Evolutionary conservation across 2,329 filamentous ascomycete genomes (phyloP), one percentile per base, ranked within the genome.

Genomic region (Aspergillus awamori): DNA sequence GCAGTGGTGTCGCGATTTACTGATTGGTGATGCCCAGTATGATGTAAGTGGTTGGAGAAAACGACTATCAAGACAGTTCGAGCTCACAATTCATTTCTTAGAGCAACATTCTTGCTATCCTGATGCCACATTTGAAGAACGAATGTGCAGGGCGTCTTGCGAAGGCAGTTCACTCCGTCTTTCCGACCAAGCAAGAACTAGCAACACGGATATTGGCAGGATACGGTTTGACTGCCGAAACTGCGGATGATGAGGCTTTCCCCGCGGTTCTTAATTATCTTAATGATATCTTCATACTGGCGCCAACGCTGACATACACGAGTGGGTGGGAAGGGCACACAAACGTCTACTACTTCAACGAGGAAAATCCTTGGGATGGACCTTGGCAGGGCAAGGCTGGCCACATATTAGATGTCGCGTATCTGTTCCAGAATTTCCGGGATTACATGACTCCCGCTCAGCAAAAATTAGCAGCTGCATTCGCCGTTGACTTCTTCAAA

Each of bases 21-120:
- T 83, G 61, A 77, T 84, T 41, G 82, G 82, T 15, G 78, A 83
- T 60, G 79, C 79, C 22, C 73, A 79, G 60, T 75, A 81, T 49
- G 82, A 84, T 71, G 80, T 80, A 70, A 67, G 75, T 70, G 22
- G 30, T 22, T 3, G 38, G 17, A 39, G 2, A 20, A 6, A 53
- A 20, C n/a, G 38, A 36, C 11, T 36, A 13, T 13, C 11, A 10
- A 36, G 1, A 4, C 6, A 36, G 11, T 13, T 15, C 11, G 33
- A 36, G 13, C 11, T 36, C 11, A 36, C 33, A 13, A 13, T 13
- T 13, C 13, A 2, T 54, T 11, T 55, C 53, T 6, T 51, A 74
- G 72, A 53, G 66, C 6, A 72, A 68, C 30, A 73, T 74, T 8
- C 54, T 69, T 68, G 72, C 55, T 67, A 77, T 73, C 11, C 52